These are phyloP conservation scores for Trichosporon sp. DNA, from an alignment of 1,284 basidiomycete genomes.

Conservation along the genomic window DNA sequence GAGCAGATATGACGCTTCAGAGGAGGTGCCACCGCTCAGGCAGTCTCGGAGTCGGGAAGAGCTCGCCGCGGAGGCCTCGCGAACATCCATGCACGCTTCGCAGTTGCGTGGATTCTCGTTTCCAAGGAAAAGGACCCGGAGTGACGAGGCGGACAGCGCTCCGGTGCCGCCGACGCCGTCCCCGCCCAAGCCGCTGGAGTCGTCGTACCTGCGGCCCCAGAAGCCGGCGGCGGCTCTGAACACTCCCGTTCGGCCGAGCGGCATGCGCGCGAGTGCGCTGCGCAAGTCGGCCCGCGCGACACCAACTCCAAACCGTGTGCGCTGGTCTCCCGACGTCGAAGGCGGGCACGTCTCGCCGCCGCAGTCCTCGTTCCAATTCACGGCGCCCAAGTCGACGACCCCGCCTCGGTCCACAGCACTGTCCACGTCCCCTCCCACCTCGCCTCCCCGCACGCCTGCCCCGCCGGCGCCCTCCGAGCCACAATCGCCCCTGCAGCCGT, in stretches of 20 bases:
- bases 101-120: neutral
- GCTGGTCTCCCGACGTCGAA: conserved; percentile 9
- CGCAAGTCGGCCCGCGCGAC: neutral
- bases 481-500: neutral
- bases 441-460: neutral
- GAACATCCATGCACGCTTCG: neutral
- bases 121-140: neutral
- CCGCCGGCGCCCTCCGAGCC: neutral
- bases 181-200: neutral
- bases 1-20: neutral
- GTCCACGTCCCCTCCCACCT: neutral
- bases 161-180: neutral
- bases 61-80: neutral
- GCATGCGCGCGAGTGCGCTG: neutral
- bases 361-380: neutral
- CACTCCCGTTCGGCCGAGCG: neutral
- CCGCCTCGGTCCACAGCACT: neutral
- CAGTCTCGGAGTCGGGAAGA: neutral
- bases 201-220: neutral
- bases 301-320: neutral
- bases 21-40: neutral
- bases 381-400: neutral
- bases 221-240: neutral
- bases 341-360: neutral
- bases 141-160: neutral